Conservation (phyloP, 495 filamentous ascomycete genomes). For the Lepidopterella palustris region DNA sequence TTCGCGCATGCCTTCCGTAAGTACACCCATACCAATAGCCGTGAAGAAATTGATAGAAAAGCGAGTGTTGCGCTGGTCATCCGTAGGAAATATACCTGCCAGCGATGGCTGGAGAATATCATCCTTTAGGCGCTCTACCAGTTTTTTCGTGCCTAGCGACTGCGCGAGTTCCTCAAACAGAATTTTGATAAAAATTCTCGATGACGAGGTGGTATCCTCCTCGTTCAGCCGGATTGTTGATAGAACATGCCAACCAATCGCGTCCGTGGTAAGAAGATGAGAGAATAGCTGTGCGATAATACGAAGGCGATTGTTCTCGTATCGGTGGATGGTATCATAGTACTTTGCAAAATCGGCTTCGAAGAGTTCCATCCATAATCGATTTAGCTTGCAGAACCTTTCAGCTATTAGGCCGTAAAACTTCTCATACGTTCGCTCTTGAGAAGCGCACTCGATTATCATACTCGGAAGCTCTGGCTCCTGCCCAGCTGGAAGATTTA, state of each 20-base stretch:
- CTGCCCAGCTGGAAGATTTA: constrained; percentile 78
- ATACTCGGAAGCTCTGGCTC: constrained; percentile 90
- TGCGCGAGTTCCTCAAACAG: constrained; percentile 89
- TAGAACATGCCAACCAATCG: constrained; percentile 86
- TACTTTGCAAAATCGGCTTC: constrained; percentile 84
- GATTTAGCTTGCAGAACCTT: constrained; percentile 88
- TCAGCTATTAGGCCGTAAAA: constrained; percentile 95
- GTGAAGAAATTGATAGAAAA: constrained; percentile 99
- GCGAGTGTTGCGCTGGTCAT: constrained; percentile 80
- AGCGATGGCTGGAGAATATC: constrained; percentile 71
- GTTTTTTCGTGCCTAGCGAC: constrained; percentile 71
- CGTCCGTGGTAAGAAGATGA: constrained; percentile 78
- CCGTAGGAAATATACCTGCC: constrained; percentile 81
- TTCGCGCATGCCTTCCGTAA: constrained; percentile 95
- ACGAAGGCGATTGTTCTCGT: constrained; percentile 86
- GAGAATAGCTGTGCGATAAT: constrained; percentile 95
- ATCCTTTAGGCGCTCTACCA: constrained; percentile 70
- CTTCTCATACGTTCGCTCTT: constrained; percentile 92
- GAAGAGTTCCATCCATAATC: constrained; percentile 88
- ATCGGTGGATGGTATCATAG: constrained; percentile 95
- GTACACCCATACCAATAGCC: constrained; percentile 84
- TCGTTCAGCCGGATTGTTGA: constrained; percentile 84
- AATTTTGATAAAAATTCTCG: constrained; percentile 97
- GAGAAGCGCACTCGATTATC: constrained; percentile 92
- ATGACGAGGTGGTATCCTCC: constrained; percentile 91